Evolutionary conservation across 2,329 filamentous ascomycete genomes (phyloP).

Genomic region (Sodiomyces alkalinus): DNA sequence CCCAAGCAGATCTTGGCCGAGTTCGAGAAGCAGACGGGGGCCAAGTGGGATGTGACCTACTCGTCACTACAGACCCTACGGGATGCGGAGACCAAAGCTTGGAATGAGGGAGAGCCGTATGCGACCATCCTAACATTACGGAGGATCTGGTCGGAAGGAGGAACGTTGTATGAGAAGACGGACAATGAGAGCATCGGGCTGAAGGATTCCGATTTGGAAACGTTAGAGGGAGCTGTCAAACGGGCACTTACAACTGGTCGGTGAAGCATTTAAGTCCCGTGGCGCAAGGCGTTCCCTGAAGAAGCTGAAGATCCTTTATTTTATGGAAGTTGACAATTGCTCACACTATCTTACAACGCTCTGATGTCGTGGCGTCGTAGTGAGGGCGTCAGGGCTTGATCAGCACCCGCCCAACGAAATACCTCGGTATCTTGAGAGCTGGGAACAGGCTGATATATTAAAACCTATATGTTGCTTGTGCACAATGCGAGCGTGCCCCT

Average conservation of each 20-base stretch:
- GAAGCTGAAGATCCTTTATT: too few species aligned
- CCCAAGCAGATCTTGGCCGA: constrained; percentile 47
- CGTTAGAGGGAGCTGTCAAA: constrained; percentile 21
- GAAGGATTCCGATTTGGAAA: constrained; percentile 32
- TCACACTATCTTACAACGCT: too few species aligned
- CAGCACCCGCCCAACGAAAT: too few species aligned
- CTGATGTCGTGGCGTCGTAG: too few species aligned
- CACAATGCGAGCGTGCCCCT: too few species aligned
- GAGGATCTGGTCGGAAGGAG: constrained; percentile 59
- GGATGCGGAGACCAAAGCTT: constrained; percentile 41
- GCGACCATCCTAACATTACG: constrained; percentile 45
- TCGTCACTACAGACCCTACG: constrained; percentile 38
- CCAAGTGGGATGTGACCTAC: constrained; percentile 37
- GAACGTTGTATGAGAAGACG: constrained; percentile 52
- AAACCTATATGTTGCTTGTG: too few species aligned
- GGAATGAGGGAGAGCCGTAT: constrained; percentile 32
- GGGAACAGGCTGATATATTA: too few species aligned
- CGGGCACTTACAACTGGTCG: constrained; percentile 1
- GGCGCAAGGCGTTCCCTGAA: too few species aligned
- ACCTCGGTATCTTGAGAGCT: too few species aligned
- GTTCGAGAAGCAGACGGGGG: constrained; percentile 49
- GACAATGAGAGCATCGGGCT: constrained; percentile 47
- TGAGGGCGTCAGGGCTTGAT: too few species aligned
- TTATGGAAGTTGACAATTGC: too few species aligned
- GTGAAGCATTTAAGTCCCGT: too few species aligned